Percentiles rank a stretch among this genome's conserved stretches.
Evolutionary conservation across 495 filamentous ascomycete genomes (phyloP).

Genomic region (Rhypophila decipiens): DNA sequence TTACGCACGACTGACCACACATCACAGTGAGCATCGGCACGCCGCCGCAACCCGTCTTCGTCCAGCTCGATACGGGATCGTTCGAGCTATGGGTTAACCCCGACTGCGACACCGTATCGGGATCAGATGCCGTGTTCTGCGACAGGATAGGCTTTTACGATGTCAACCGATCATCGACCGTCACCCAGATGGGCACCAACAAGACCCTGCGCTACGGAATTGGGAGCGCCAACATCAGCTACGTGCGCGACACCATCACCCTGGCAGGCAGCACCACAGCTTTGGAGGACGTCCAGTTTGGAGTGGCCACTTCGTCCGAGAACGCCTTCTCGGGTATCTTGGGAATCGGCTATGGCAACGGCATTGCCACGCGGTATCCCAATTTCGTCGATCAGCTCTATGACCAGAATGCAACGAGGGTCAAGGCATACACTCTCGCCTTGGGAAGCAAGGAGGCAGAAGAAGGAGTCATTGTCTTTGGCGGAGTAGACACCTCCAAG

Average conservation of each 20-base stretch:
- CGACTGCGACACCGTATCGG: conserved; percentile 32
- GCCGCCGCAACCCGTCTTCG: conserved; percentile 39
- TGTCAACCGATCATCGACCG: conserved; percentile 28
- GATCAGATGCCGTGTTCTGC: conserved; percentile 36
- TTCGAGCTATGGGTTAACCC: conserved; percentile 50
- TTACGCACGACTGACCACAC: conserved; percentile 12
- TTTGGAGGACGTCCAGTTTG: conserved; percentile 36
- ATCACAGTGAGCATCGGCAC: conserved; percentile 41
- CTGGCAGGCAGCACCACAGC: conserved; percentile 31
- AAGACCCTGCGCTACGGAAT: conserved; percentile 41
- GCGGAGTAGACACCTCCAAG: conserved; percentile 82
- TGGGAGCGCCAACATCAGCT: conserved; percentile 36
- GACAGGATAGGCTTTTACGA: conserved; percentile 34
- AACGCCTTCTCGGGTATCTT: conserved; percentile 43
- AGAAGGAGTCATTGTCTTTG: conserved; percentile 81
- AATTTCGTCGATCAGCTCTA: conserved; percentile 41
- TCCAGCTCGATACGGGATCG: conserved; percentile 45
- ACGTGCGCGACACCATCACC: conserved; percentile 37
- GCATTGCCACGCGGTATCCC: conserved; percentile 32
- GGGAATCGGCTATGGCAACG: conserved; percentile 40
- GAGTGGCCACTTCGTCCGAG: conserved; percentile 31
- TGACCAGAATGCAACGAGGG: conserved; percentile 32
- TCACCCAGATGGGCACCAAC: conserved; percentile 19
- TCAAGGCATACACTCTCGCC: conserved; percentile 43
- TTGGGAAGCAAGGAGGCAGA: conserved; percentile 40